Conservation (phyloP, 768 basidiomycete species). For the Auriscalpium vulgare region DNA sequence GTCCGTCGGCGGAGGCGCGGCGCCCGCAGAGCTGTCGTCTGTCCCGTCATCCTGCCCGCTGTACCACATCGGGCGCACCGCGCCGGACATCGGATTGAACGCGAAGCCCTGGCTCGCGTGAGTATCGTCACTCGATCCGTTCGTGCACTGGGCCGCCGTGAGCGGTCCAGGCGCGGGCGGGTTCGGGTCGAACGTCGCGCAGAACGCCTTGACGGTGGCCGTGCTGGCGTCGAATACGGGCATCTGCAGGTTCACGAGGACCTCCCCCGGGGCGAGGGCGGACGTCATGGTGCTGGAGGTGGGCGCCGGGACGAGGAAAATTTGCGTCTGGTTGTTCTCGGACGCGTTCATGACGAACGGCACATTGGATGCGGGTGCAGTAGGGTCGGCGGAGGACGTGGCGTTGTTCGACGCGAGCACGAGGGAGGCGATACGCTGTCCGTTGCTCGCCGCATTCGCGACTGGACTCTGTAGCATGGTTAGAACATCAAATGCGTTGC, state of each 20-base stretch:
- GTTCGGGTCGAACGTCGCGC: slow-evolving; percentile 54
- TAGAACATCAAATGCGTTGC: slow-evolving; percentile 2
- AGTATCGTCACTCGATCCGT: slow-evolving; percentile 6
- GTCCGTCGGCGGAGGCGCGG: slow-evolving; percentile 5
- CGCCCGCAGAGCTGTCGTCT: slow-evolving; percentile 9
- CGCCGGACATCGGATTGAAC: slow-evolving; percentile 40
- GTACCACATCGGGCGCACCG: slow-evolving; percentile 47
- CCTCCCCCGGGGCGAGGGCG: slow-evolving; percentile 11
- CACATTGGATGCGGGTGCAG: background rate
- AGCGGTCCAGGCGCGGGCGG: slow-evolving; percentile 42
- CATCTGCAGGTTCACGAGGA: slow-evolving; percentile 36
- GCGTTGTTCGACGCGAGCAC: slow-evolving; percentile 21
- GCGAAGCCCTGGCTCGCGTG: slow-evolving; percentile 53
- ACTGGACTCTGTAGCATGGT: slow-evolving; percentile 24
- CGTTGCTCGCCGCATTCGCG: slow-evolving; percentile 23
- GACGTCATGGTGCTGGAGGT: slow-evolving; percentile 1
- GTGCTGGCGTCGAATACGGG: slow-evolving; percentile 32
- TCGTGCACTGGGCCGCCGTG: slow-evolving; percentile 37
- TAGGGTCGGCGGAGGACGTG: slow-evolving; percentile 8
- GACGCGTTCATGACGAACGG: slow-evolving; percentile 27
- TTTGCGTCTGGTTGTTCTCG: slow-evolving; percentile 19
- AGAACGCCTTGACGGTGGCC: slow-evolving; percentile 35
- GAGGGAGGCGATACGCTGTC: slow-evolving; percentile 32
- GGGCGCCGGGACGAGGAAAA: slow-evolving; percentile 18
- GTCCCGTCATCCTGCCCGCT: slow-evolving; percentile 21